Evolutionary conservation across 2,329 filamentous ascomycete species (phyloP).

Genomic region (Colletotrichum caudatum): DNA sequence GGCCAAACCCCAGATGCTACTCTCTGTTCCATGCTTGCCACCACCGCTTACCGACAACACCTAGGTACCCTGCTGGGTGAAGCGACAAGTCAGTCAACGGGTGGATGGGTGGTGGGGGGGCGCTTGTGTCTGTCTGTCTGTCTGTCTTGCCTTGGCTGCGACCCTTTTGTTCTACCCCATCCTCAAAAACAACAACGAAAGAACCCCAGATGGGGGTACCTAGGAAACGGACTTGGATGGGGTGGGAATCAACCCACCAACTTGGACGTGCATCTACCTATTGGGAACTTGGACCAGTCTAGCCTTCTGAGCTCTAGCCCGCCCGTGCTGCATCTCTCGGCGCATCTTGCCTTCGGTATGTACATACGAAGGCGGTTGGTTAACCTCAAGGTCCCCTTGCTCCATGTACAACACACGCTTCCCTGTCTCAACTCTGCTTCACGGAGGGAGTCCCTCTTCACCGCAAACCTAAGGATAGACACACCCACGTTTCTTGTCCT

Average conservation of each 20-base stretch:
- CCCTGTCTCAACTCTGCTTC: conserved; percentile 29
- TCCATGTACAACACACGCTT: conserved; percentile 35
- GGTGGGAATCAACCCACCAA: conserved; percentile 9
- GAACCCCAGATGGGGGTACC: not conserved
- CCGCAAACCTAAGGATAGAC: conserved; percentile 36
- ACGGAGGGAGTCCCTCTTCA: conserved; percentile 36
- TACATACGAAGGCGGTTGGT: conserved; percentile 15
- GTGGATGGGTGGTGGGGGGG: not conserved
- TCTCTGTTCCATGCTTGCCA: conserved; percentile 14
- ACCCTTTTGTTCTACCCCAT: not conserved
- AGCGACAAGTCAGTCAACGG: not conserved
- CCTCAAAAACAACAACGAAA: not conserved
- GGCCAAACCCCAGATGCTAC: conserved; percentile 37
- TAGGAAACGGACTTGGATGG: not conserved
- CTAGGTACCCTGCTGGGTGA: conserved; percentile 15
- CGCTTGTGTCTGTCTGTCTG: not conserved
- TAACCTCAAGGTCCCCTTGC: conserved; percentile 34
- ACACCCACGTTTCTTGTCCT: conserved; percentile 35
- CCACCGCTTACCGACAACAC: conserved; percentile 29
- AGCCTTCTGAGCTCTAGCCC: conserved; percentile 36
- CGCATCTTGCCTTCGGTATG: conserved; percentile 34
- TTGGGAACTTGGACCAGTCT: conserved; percentile 37
- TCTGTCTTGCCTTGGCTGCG: not conserved
- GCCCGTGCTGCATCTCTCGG: conserved; percentile 41
- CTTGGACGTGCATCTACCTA: conserved; percentile 26